Evolutionary conservation across 1,139 yeast genomes (phyloP).

Genomic region (Dujonia santamariae): DNA sequence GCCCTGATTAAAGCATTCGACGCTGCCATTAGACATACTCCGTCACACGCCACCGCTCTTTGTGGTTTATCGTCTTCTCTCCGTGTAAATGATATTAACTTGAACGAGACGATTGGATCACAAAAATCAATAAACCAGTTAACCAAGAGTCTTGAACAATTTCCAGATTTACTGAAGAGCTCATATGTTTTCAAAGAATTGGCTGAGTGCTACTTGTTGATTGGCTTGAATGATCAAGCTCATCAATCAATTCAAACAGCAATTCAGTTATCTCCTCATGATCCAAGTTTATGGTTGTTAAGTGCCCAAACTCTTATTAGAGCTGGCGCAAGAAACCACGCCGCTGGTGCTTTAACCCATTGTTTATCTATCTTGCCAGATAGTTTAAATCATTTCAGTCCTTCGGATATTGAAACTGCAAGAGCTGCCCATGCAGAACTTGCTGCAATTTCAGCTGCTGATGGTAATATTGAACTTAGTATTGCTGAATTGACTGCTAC

Average conservation of each 20-base stretch:
- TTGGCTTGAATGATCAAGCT: conserved; percentile 50
- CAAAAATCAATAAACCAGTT: conserved; percentile 43
- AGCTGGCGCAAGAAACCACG: conserved; percentile 41
- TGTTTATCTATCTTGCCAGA: conserved; percentile 40
- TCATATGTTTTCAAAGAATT: conserved; percentile 43
- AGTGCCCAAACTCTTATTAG: conserved; percentile 46
- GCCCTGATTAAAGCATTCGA: conserved; percentile 47
- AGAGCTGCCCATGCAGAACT: conserved; percentile 52
- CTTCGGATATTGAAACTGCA: conserved; percentile 41
- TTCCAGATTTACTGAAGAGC: conserved; percentile 31
- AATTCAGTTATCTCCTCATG: conserved; percentile 37
- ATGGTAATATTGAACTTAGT: conserved; percentile 45
- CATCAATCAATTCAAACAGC: conserved; percentile 48
- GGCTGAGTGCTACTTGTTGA: conserved; percentile 45
- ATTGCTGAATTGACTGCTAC: conserved; percentile 48
- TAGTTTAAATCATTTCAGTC: conserved; percentile 20
- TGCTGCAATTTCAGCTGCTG: conserved; percentile 52
- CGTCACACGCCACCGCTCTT: conserved; percentile 39
- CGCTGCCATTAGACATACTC: conserved; percentile 42
- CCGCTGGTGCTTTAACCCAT: conserved; percentile 44
- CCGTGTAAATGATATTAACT: conserved; percentile 32
- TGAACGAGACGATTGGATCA: conserved; percentile 38
- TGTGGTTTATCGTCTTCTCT: conserved; percentile 41
- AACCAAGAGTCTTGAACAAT: conserved; percentile 33
- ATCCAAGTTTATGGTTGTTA: conserved; percentile 44